Percentiles rank a stretch among this genome's conserved stretches.
Conservation (phyloP, 1,139 yeast genomes). For the Scheffersomyces segobiensis region DNA sequence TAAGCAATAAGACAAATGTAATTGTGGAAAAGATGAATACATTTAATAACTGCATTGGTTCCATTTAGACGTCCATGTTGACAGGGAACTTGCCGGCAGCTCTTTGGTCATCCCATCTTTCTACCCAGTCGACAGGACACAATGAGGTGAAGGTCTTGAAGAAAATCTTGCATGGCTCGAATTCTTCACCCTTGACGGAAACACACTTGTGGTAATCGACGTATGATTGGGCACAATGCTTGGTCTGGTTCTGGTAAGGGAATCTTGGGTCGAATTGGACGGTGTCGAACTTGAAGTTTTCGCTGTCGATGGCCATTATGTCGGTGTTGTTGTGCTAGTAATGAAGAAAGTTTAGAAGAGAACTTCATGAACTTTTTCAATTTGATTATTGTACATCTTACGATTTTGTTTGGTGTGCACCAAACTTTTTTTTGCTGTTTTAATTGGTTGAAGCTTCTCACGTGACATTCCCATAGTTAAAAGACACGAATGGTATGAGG, state of each 20-base stretch:
- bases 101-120: constrained; percentile 96
- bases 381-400: constrained; percentile 8
- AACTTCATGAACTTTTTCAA: not conserved
- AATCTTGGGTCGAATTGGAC: constrained; percentile 91
- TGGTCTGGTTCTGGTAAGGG: constrained; percentile 96
- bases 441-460: constrained; percentile 2
- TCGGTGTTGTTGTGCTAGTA: constrained; percentile 1
- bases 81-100: constrained; percentile 54
- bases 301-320: constrained; percentile 48
- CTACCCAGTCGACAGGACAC: constrained; percentile 93
- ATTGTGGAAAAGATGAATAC: not conserved
- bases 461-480: not conserved
- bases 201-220: constrained; percentile 98
- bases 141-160: constrained; percentile 86
- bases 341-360: constrained; percentile 1
- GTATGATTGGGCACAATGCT: constrained; percentile 97
- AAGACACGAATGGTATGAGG: constrained; percentile 2
- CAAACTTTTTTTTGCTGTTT: constrained; percentile 5
- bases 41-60: not conserved
- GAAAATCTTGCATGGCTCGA: constrained; percentile 95
- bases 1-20: not conserved
- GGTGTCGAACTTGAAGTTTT: constrained; percentile 62
- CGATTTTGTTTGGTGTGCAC: constrained; percentile 7
- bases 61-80: constrained; percentile 17
- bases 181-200: constrained; percentile 95